A percentile compares a stretch with the other conserved stretches of the same genome.
These are phyloP conservation scores for Salvia splendens DNA, from an alignment of 257 asterid genomes.

Conservation along the genomic window DNA sequence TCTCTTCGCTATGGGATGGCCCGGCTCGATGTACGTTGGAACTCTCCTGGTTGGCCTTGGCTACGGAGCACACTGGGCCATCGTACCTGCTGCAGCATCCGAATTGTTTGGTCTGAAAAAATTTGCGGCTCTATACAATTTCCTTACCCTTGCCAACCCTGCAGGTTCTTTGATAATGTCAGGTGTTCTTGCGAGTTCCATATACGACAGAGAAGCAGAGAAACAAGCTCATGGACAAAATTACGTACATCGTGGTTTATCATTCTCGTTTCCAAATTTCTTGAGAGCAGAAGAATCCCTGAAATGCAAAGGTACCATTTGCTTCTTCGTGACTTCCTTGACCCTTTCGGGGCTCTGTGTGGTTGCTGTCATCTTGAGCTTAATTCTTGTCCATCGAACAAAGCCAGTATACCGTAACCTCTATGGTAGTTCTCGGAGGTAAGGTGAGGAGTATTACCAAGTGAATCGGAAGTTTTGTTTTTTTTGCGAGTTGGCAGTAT, in stretches of 20 bases:
- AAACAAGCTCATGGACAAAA: conserved; percentile 61
- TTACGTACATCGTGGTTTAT: conserved; percentile 29
- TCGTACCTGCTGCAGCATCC: conserved; percentile 89
- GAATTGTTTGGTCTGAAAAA: conserved; percentile 88
- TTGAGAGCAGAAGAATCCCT: conserved; percentile 51
- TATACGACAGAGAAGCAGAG: conserved; percentile 80
- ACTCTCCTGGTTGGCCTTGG: conserved; percentile 94
- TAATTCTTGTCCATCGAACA: conserved; percentile 79
- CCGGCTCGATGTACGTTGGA: conserved; percentile 80
- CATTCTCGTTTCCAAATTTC: conserved; percentile 48
- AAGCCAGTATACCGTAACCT: conserved; percentile 66
- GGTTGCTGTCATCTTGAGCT: conserved; percentile 54
- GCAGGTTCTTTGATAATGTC: conserved; percentile 81
- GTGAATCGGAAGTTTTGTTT: no score
- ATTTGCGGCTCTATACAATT: conserved; percentile 77
- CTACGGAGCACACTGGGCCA: conserved; percentile 97
- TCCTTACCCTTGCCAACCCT: conserved; percentile 80
- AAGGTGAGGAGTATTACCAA: neutral
- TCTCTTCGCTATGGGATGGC: conserved; percentile 92
- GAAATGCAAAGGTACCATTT: conserved; percentile 70
- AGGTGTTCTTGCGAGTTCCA: conserved; percentile 78
- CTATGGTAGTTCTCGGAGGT: conserved; percentile 55
- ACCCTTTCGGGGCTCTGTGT: conserved; percentile 76
- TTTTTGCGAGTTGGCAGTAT: no score
- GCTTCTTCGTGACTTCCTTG: conserved; percentile 79